phyloP scores from a whole-genome alignment of 1,284 basidiomycete genomes.

The Agroathelia rolfsii region DNA sequence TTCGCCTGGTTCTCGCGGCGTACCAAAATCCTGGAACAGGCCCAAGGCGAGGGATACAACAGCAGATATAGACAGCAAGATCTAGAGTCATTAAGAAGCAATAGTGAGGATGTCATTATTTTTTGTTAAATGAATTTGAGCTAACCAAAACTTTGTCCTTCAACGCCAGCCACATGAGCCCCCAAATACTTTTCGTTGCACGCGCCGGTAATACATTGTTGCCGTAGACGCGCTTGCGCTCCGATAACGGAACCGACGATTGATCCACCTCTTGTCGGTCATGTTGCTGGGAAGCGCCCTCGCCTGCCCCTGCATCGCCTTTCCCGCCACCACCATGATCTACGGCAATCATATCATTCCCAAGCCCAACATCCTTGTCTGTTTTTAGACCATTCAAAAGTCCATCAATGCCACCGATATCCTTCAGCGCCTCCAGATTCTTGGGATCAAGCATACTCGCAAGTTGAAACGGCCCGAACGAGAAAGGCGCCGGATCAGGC shows the following conservation, averaged over 20 bases:
- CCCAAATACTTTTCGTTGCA: conserved; percentile 69
- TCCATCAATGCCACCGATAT: conserved; percentile 66
- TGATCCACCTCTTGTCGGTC: conserved; percentile 17
- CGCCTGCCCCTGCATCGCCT: conserved; percentile 21
- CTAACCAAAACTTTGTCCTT: conserved; percentile 91
- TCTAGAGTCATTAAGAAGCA: conserved; percentile 32
- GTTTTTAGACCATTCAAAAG: conserved; percentile 74
- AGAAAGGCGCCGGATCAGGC: conserved; percentile 66
- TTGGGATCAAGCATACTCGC: conserved; percentile 90
- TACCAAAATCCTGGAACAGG: conserved; percentile 87
- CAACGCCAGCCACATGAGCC: conserved; percentile 89
- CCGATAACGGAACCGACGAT: conserved; percentile 41
- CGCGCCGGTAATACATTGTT: conserved; percentile 75
- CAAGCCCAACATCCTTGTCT: conserved; percentile 47
- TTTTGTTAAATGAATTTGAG: conserved; percentile 13
- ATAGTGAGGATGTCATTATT: no score
- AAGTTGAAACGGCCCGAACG: conserved; percentile 65
- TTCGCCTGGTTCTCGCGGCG: conserved; percentile 42
- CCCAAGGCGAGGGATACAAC: conserved; percentile 90
- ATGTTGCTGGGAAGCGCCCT: conserved; percentile 30
- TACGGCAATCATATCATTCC: conserved; percentile 15
- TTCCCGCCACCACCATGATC: conserved; percentile 12
- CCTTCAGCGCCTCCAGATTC: conserved; percentile 54
- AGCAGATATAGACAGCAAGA: conserved; percentile 86
- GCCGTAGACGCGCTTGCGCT: conserved; percentile 73